Percentiles rank a stretch among this genome's conserved stretches.
Evolutionary conservation across 805 yeast species (phyloP).

Genomic region (Yarrowia deformans): DNA sequence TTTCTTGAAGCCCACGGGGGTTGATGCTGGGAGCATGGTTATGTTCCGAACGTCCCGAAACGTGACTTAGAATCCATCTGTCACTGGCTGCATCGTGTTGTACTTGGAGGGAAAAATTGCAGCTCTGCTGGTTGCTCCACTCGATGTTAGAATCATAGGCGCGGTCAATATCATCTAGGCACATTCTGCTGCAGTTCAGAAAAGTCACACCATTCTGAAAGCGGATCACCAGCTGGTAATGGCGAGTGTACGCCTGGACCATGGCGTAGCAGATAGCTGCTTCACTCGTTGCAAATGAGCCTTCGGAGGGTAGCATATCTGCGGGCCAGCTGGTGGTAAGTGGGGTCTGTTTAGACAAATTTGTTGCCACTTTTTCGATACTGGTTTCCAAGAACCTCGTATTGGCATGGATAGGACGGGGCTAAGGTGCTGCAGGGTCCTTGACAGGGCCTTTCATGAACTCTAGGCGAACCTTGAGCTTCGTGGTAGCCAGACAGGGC

Average conservation of each 20-base stretch:
- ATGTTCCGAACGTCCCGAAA: not conserved
- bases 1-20: not conserved
- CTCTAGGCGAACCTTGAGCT: not conserved
- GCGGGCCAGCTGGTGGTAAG: not conserved
- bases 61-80: not conserved
- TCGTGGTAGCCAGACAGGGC: not conserved
- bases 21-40: not conserved
- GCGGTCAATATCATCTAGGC: not conserved
- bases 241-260: not conserved
- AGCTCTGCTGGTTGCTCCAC: not conserved
- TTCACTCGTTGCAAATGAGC: not conserved
- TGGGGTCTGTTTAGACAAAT: too few species aligned
- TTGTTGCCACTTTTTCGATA: too few species aligned
- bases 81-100: not conserved
- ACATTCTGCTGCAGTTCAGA: not conserved
- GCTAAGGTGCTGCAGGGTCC: not conserved
- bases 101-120: not conserved
- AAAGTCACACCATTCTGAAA: not conserved
- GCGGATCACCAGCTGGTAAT: not conserved
- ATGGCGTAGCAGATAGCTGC: not conserved
- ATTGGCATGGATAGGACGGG: too few species aligned
- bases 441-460: not conserved
- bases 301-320: not conserved
- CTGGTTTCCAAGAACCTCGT: too few species aligned
- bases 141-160: not conserved